A percentile compares a stretch with the other conserved stretches of the same genome.
Conservation (phyloP, 768 basidiomycete genomes). For the Rickenella mellea region DNA sequence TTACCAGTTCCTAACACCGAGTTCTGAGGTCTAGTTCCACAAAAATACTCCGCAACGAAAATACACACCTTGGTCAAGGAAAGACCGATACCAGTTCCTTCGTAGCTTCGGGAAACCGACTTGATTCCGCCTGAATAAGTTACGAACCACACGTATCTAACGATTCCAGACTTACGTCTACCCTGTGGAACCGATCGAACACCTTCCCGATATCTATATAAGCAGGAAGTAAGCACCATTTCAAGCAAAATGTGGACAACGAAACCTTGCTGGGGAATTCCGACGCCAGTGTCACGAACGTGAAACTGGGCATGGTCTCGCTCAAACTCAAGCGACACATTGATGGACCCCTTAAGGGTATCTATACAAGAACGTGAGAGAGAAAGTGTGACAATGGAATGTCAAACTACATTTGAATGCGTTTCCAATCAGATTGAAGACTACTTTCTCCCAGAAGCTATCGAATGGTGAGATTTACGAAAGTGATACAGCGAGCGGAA, state of each 20-base stretch:
- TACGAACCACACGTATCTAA: constrained; percentile 1
- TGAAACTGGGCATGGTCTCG: constrained; percentile 18
- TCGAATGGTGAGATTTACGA: not conserved
- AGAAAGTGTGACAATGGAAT: constrained; percentile 9
- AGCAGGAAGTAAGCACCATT: too few relatives aligned
- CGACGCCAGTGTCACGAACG: constrained; percentile 28
- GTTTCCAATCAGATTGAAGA: constrained; percentile 26
- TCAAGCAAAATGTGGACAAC: too few relatives aligned
- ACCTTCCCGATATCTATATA: constrained; percentile 19
- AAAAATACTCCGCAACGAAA: not conserved
- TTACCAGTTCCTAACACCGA: constrained; percentile 24
- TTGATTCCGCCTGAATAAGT: constrained; percentile 2
- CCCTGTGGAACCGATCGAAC: constrained; percentile 28
- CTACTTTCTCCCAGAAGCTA: constrained; percentile 12
- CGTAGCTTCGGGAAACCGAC: constrained; percentile 21
- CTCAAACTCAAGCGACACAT: constrained; percentile 17
- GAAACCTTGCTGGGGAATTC: constrained; percentile 24
- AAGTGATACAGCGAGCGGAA: not conserved
- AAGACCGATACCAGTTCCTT: constrained; percentile 27
- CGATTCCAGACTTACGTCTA: constrained; percentile 8
- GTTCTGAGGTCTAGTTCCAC: constrained; percentile 5
- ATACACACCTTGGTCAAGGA: constrained; percentile 20
- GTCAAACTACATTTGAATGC: constrained; percentile 20
- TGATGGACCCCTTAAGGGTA: constrained; percentile 21
- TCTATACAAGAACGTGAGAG: constrained; percentile 24